Evolutionary conservation across 441 rosid species (phyloP), one percentile per base, ranked within the genome.

Genomic region (Brassica hybrid): DNA sequence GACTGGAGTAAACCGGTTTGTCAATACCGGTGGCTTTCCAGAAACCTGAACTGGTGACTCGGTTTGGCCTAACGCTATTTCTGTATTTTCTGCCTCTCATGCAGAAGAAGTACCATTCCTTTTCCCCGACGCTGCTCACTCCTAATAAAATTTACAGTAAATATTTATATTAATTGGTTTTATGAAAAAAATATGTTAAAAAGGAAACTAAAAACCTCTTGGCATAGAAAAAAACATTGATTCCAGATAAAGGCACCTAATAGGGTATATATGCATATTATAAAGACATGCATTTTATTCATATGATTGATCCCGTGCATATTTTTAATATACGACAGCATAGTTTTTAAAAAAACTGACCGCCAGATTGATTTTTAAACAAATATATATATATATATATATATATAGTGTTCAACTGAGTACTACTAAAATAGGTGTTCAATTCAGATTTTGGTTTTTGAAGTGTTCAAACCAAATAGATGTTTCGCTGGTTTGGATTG

Each of bases 1-100:
- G 84, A 57, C 83, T 84, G 5, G 80, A 72, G 72, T 89, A 83
- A 6, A 94, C 88, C 1, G 92, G 94, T 83, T 90, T 92, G 80
- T 94, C 98, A 56, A 94, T 94, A 72, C 98, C 98, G 0, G 98
- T 94, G 17, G 98, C 98, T 81, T 94, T 94, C 98, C 98, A 94
- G 66, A 94, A 94, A 27, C 98, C 97, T 12, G 98, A 94, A 21
- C 93, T 92, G 7, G 98, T 94, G 25, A 92, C 98, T 67, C 98
- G 85, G 71, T 94, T 94, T 8, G 98, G 98, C 80, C 97, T 86
- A 60, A 90, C 77, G 79, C 98, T 92, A 80, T 94, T 94, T 61
- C 84, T 88, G 73, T 94, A 94, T 82, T 94, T 94, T 30, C 96
- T 89, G n/a, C n/a, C n/a, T n/a, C n/a, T n/a, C n/a, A n/a, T n/a